Percentiles rank a stretch among this genome's conserved stretches.
These are phyloP conservation scores for Allium sativum DNA, from an alignment of 106 monocot species.

Conservation along the genomic window DNA sequence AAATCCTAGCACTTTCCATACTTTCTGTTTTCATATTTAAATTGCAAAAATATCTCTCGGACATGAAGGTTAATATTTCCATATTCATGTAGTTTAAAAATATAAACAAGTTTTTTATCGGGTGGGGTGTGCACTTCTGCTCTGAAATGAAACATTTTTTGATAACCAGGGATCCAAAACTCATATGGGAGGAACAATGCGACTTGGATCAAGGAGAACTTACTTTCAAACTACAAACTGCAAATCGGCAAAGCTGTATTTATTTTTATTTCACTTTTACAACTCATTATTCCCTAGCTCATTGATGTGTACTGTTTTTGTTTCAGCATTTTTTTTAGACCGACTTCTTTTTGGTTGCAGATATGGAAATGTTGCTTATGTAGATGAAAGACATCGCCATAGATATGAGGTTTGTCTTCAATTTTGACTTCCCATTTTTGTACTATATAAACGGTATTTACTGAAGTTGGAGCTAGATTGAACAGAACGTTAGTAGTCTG, in stretches of 20 bases:
- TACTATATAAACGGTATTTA: too few relatives aligned
- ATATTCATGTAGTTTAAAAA: too few relatives aligned
- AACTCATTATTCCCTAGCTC: neutral
- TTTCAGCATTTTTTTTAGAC: too few relatives aligned
- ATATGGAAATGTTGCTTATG: conserved; percentile 35
- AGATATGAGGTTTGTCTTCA: conserved; percentile 48
- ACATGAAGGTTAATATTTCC: too few relatives aligned
- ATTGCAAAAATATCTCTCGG: too few relatives aligned
- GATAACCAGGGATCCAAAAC: conserved; percentile 53
- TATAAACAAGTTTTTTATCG: too few relatives aligned
- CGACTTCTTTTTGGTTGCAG: conserved; percentile 15
- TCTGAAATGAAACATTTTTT: neutral
- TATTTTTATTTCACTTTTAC: neutral
- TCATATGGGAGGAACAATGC: conserved; percentile 79
- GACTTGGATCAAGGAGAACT: conserved; percentile 68
- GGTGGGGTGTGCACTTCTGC: too few relatives aligned
- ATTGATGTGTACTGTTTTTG: neutral
- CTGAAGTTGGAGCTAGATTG: too few relatives aligned
- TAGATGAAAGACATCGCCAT: conserved; percentile 71
- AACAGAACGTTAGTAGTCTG: too few relatives aligned
- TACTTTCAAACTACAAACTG: conserved; percentile 25
- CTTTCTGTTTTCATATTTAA: too few relatives aligned
- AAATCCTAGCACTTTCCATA: too few relatives aligned
- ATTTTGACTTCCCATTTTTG: too few relatives aligned
- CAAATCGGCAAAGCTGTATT: conserved; percentile 48